Base-by-base conservation (phyloP, 2,329 filamentous ascomycete genomes). In the Sporothrix phasma region DNA sequence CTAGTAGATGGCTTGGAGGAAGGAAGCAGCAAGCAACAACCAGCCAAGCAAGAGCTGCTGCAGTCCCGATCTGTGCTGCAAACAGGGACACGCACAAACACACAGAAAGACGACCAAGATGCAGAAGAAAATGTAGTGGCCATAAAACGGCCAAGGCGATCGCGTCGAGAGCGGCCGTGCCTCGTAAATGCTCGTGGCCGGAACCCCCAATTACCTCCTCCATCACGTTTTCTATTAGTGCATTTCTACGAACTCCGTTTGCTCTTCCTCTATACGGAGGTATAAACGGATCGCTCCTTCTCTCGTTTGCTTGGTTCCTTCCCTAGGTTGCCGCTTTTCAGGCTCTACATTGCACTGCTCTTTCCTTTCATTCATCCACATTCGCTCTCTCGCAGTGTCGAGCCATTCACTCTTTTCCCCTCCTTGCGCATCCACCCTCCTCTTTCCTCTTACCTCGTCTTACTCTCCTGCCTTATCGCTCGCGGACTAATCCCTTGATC, bases 1-100 rank as follows among this genome's bases (percentile, higher is more conserved):
- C 58, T 65, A 59, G 49, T 65, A 59, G 49, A 19, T 37, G 19
- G 19, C 26, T 29, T 37, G 49, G 17, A n/a, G 8, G n/a, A 1
- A 58, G 39, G 47, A 53, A 41, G 61, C 46, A 64, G 39, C 22
- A 64, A 49, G 43, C n/a, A 61, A n/a, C 37, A 61, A 17, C 58
- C 37, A 56, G 34, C 19, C 22, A 19, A 43, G 56, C 56, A 46
- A 43, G 39, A 45, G 56, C 39, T 31, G 39, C 22, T 59, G 56
- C 37, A 59, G 56, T 45, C 37, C 37, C 39, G 24, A 29, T 39
- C 56, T 39, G 24, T 59, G 56, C 24, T 43, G 17, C 24, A 59
- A 43, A 49, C 3, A 46, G 26, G 22, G 31, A 56, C 24, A 24
- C 26, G 47, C 54, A 58, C 54, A 43, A 7, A 29, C 41, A 13